Base-by-base conservation (phyloP, 805 yeast species). In the Candida incommunis region DNA sequence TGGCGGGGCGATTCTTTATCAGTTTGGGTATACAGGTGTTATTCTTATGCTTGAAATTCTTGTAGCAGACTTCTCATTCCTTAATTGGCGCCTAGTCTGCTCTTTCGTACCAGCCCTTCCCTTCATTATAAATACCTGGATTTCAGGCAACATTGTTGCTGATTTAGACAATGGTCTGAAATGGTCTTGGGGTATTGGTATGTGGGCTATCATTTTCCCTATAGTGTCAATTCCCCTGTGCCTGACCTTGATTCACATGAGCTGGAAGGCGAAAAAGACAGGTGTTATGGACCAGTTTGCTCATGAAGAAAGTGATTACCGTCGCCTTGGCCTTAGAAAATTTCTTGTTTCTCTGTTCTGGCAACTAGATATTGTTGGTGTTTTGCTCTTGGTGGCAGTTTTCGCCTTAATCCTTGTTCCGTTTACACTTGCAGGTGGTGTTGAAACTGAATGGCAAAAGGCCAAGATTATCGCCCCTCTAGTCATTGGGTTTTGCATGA, bases 141-240 rank as follows among this genome's bases (percentile, higher is more conserved):
- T 81, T 46, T 63, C 78, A 23, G 90, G 86, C 56, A 66, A 77
- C 53, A 66, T 82, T 42, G 54, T 60, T 24, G 29, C 49, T 1
- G 55, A 51, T 2, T 43, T 57, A 16, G 31, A 41, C 2, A 46
- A 41, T 4, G 43, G 50, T 3, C 41, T 45, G 13, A 56, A 68
- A 26, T 79, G 85, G 80, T 68, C 76, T 11, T 82, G 88, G 88
- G 80, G 80, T 54, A 75, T 80, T 52, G 87, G 80, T 34, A 80
- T 82, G 74, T 82, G 82, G 82, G 86, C 87, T 1, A 77, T 79
- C 53, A 79, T 82, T 50, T 74, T 77, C 69, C 88, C 88, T 27
- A 63, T 79, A 31, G 57, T 76, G 3, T 66, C 79, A 51, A 44
- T 82, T n/a, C 90, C 88, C 20, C 60, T 82, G 43, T 51, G 79